A percentile compares a stretch with the other conserved stretches of the same genome.
phyloP scores from a whole-genome alignment of 495 filamentous ascomycete genomes.

The Penicillium parvum region DNA sequence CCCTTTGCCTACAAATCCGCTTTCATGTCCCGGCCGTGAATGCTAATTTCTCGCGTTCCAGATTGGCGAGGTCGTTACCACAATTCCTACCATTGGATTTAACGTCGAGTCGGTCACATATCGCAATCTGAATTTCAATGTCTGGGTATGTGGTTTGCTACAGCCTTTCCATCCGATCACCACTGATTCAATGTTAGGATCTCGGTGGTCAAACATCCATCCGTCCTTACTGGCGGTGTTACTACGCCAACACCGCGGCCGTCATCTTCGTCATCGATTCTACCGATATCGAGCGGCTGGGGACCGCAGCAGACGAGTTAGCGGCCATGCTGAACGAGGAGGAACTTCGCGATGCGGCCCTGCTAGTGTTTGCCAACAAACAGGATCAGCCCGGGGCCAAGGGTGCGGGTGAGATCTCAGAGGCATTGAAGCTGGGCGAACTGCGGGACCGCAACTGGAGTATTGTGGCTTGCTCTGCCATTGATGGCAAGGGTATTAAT shows the following conservation, averaged over 20 bases:
- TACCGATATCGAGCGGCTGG: conserved; percentile 91
- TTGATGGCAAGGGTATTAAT: conserved; percentile 87
- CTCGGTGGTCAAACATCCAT: conserved; percentile 95
- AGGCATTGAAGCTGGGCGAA: conserved; percentile 83
- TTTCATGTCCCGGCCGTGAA: neutral
- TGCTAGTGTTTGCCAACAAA: conserved; percentile 98
- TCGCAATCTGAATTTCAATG: conserved; percentile 96
- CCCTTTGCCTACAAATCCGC: neutral
- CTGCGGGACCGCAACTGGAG: conserved; percentile 97
- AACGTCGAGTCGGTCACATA: conserved; percentile 98
- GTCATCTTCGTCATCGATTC: conserved; percentile 98
- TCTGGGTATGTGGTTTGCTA: conserved; percentile 63
- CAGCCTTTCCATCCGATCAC: neutral
- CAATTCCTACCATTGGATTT: conserved; percentile 98
- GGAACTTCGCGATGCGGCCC: conserved; percentile 83
- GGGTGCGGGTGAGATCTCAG: conserved; percentile 93
- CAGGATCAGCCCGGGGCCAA: conserved; percentile 97
- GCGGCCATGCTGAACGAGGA: conserved; percentile 96
- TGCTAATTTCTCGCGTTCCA: conserved; percentile 37
- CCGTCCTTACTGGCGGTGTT: conserved; percentile 97
- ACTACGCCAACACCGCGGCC: conserved; percentile 98
- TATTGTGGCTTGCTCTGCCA: conserved; percentile 93
- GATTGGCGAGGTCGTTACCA: conserved; percentile 98
- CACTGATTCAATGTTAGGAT: conserved; percentile 53
- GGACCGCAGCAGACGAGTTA: conserved; percentile 88